phyloP scores from a whole-genome alignment of 371 early-diverging fungal species.

The Actinomortierella ambigua region DNA sequence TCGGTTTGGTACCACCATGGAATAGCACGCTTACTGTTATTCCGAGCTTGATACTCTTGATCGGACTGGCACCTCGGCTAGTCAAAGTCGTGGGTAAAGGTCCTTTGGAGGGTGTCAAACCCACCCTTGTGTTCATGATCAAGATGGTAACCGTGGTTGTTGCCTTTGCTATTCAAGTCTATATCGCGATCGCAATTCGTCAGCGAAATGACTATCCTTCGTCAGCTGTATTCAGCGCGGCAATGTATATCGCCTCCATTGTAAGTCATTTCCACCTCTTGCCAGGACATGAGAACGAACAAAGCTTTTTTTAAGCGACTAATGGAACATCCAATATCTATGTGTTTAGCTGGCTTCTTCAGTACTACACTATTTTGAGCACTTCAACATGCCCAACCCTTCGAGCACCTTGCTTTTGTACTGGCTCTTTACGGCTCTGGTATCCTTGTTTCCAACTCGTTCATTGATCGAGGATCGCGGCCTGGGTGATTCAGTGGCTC shows the following conservation, averaged over 20 bases:
- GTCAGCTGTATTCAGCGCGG: constrained; percentile 34
- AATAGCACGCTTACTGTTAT: constrained; percentile 44
- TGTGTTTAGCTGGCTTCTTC: constrained; percentile 53
- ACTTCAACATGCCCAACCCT: constrained; percentile 64
- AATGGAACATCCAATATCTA: not conserved
- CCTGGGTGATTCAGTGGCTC: constrained; percentile 46
- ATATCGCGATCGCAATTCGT: constrained; percentile 9
- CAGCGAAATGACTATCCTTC: constrained; percentile 2
- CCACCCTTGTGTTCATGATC: not conserved
- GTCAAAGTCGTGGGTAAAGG: constrained; percentile 40
- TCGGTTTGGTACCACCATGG: not conserved
- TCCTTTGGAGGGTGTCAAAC: constrained; percentile 13
- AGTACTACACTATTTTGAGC: constrained; percentile 69
- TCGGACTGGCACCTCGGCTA: constrained; percentile 56
- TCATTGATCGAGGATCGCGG: constrained; percentile 45
- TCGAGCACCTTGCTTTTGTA: constrained; percentile 73
- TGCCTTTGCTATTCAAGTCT: constrained; percentile 20
- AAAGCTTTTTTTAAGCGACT: constrained; percentile 11
- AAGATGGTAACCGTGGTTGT: constrained; percentile 16
- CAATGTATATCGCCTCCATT: constrained; percentile 15
- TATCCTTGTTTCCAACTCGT: constrained; percentile 62
- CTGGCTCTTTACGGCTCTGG: constrained; percentile 66
- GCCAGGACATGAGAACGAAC: too few relatives aligned
- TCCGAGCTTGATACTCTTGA: constrained; percentile 51
- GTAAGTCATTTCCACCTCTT: constrained; percentile 9